These are phyloP conservation scores for Eutrema yunnanense DNA, from an alignment of 345 rosid genomes.

Conservation along the genomic window DNA sequence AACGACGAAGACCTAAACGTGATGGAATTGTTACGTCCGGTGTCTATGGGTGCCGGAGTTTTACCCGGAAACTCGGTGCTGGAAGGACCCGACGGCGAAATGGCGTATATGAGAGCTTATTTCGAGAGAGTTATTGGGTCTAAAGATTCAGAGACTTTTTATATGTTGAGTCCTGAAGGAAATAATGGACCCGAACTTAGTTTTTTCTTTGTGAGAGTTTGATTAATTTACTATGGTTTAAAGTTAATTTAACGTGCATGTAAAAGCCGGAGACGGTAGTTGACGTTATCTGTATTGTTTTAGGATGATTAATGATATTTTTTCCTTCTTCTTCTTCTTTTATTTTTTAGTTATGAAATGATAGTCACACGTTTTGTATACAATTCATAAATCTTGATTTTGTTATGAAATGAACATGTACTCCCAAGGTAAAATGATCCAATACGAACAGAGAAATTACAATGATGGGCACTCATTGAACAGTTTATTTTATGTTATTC, in stretches of 20 bases:
- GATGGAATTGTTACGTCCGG: conserved; percentile 42
- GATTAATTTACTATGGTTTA: neutral
- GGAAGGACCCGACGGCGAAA: conserved; percentile 36
- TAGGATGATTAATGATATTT: neutral
- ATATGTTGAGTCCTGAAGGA: conserved; percentile 57
- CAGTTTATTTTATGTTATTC: too few relatives aligned
- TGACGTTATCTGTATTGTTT: neutral
- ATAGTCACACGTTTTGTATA: too few relatives aligned
- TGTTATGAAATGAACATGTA: neutral
- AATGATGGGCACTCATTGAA: too few relatives aligned
- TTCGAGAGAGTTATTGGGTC: conserved; percentile 57
- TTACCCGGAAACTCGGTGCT: conserved; percentile 34
- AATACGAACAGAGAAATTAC: too few relatives aligned
- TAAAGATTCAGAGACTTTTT: conserved; percentile 54
- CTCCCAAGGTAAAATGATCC: too few relatives aligned
- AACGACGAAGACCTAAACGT: conserved; percentile 40
- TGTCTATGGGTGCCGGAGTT: conserved; percentile 56
- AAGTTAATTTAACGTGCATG: neutral
- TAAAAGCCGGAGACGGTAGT: neutral
- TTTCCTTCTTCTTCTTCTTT: neutral
- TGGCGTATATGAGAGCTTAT: conserved; percentile 54
- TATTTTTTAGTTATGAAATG: too few relatives aligned
- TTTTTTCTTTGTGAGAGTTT: conserved; percentile 46
- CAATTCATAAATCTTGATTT: neutral
- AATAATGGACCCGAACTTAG: conserved; percentile 56